phyloP scores from a whole-genome alignment of 306 rosid genomes.

The Echinosophora koreensis region DNA sequence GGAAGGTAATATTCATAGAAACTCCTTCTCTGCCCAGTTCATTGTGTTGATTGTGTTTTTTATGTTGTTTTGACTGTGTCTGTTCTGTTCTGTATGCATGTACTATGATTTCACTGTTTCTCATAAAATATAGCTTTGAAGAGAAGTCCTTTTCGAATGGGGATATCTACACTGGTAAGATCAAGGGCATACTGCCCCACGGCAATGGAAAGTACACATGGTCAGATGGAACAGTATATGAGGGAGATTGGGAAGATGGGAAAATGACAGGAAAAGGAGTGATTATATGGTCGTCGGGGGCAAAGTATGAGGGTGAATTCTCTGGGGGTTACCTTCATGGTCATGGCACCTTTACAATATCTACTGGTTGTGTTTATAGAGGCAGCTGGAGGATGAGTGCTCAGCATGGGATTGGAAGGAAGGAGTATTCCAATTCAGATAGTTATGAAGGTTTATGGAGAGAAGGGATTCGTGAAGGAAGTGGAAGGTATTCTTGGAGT shows the following conservation, averaged over 20 bases:
- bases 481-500: conserved; percentile 81
- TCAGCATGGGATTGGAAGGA: conserved; percentile 80
- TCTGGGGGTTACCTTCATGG: conserved; percentile 88
- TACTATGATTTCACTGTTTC: conserved; percentile 36
- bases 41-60: conserved; percentile 16
- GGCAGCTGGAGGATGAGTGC: conserved; percentile 92
- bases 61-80: conserved; percentile 20
- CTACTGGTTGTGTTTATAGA: conserved; percentile 64
- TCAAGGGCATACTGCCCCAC: conserved; percentile 68
- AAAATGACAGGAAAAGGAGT: conserved; percentile 84
- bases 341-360: conserved; percentile 64
- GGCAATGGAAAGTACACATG: conserved; percentile 89
- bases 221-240: conserved; percentile 79
- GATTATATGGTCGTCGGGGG: conserved; percentile 76
- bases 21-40: conserved; percentile 21
- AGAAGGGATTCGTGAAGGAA: conserved; percentile 89
- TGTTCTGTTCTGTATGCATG: conserved; percentile 29
- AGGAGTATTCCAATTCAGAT: conserved; percentile 75
- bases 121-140: conserved; percentile 50
- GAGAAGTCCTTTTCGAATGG: conserved; percentile 77
- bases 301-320: conserved; percentile 87
- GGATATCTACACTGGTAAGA: conserved; percentile 69
- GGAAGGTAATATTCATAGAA: conserved; percentile 59
- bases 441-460: conserved; percentile 90
- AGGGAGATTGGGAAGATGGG: conserved; percentile 91